These are phyloP conservation scores for Cynara cardunculus DNA, from an alignment of 129 eudicot species.

Conservation along the genomic window DNA sequence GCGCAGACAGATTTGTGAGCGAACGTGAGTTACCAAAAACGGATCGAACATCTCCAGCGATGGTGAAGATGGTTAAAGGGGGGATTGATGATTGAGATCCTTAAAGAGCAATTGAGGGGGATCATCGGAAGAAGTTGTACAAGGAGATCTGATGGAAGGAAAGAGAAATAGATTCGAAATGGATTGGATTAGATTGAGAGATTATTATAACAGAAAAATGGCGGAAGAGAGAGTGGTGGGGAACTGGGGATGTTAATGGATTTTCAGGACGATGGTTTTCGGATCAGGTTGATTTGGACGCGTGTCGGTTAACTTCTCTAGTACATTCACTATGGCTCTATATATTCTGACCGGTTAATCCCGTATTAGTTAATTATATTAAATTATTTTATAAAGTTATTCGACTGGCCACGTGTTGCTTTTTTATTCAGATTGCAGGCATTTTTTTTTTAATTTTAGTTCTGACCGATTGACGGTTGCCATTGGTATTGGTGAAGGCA, in stretches of 20 bases:
- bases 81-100: not conserved
- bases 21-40: slow-evolving; percentile 29
- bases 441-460: not conserved
- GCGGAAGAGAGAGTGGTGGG: slow-evolving; percentile 7
- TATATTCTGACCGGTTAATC: not conserved
- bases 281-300: slow-evolving; percentile 22
- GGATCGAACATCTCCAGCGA: slow-evolving; percentile 35
- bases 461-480: slow-evolving; percentile 4
- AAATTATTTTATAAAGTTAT: not conserved
- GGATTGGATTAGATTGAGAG: slow-evolving; percentile 6
- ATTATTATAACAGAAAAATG: not conserved
- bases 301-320: slow-evolving; percentile 32
- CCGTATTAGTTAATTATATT: not conserved
- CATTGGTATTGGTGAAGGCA: not conserved
- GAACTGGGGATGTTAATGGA: not conserved
- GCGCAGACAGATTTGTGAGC: slow-evolving; percentile 27
- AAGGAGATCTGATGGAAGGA: not conserved
- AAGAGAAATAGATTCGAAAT: slow-evolving; percentile 16
- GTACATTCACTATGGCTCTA: not conserved
- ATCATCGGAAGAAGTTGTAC: slow-evolving; percentile 9
- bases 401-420: slow-evolving; percentile 6
- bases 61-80: slow-evolving; percentile 5
- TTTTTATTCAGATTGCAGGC: not conserved
- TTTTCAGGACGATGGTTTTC: slow-evolving; percentile 27
- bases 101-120: not conserved